Evolutionary conservation across 306 rosid species (phyloP).

Genomic region (Geum urbanum): DNA sequence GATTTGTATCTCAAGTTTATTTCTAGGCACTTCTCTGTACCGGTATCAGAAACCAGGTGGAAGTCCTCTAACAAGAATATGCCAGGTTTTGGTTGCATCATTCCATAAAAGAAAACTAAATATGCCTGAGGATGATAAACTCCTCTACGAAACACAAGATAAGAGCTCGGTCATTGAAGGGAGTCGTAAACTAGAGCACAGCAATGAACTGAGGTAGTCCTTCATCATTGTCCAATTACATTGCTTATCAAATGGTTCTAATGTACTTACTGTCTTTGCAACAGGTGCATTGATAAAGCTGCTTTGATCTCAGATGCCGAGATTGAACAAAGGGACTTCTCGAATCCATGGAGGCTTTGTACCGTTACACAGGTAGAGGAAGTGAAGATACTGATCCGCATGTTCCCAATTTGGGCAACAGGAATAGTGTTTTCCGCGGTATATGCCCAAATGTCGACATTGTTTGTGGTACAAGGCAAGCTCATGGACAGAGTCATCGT

Average conservation of each 20-base stretch:
- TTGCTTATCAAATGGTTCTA: neutral
- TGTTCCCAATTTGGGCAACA: conserved; percentile 38
- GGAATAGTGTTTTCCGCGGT: conserved; percentile 29
- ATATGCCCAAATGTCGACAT: conserved; percentile 36
- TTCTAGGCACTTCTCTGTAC: conserved; percentile 32
- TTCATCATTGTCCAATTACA: neutral
- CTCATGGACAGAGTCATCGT: conserved; percentile 28
- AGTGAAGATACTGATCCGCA: conserved; percentile 29
- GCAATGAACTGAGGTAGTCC: conserved; percentile 24
- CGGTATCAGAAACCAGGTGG: conserved; percentile 36
- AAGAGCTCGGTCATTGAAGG: conserved; percentile 22
- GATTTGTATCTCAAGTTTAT: conserved; percentile 26
- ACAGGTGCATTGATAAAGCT: conserved; percentile 42
- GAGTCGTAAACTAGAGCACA: conserved; percentile 30
- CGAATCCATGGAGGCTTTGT: conserved; percentile 34
- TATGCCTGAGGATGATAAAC: conserved; percentile 15
- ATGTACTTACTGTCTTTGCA: neutral
- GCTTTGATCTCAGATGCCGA: conserved; percentile 20
- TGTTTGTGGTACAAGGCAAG: conserved; percentile 42
- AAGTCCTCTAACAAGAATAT: conserved; percentile 32
- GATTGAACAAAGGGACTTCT: conserved; percentile 3
- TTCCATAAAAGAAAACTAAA: conserved; percentile 19
- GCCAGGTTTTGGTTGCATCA: conserved; percentile 33
- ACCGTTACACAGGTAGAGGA: conserved; percentile 36
- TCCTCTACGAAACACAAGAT: conserved; percentile 26